phyloP scores from a whole-genome alignment of 1,284 basidiomycete genomes.

The Anthracocystis panici-leucophaei region DNA sequence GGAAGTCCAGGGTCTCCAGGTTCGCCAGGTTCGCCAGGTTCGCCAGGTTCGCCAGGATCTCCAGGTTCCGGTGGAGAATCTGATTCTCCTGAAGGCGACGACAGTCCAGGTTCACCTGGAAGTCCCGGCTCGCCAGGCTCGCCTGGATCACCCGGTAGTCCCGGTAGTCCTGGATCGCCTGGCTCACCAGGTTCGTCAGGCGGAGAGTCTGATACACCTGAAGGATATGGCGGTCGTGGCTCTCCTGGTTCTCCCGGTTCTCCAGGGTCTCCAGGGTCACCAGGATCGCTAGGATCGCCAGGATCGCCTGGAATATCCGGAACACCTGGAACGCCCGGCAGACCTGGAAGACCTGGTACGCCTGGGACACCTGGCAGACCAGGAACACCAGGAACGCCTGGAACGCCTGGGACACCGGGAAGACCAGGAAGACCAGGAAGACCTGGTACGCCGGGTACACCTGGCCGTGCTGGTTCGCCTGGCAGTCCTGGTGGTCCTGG shows the following conservation, averaged over 20 bases:
- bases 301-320: neutral
- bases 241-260: too few species aligned
- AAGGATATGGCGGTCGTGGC: neutral
- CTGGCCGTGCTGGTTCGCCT: neutral
- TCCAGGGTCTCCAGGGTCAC: neutral
- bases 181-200: neutral
- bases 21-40: slow-evolving; percentile 2
- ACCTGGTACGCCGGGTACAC: neutral
- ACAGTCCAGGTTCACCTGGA: slow-evolving; percentile 10
- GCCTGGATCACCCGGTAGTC: neutral
- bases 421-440: neutral
- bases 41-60: neutral
- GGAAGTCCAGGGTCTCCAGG: neutral
- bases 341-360: neutral
- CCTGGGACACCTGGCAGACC: slow-evolving; percentile 6
- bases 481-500: slow-evolving; percentile 20
- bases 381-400: neutral
- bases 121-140: too few species aligned
- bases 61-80: neutral
- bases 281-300: neutral
- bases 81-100: too few species aligned
- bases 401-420: neutral
- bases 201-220: neutral
- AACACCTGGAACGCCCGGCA: too few species aligned
- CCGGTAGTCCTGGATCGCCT: neutral